These are phyloP conservation scores for Trichoderma oligosporum DNA, from an alignment of 2,329 filamentous ascomycete genomes.

Conservation along the genomic window DNA sequence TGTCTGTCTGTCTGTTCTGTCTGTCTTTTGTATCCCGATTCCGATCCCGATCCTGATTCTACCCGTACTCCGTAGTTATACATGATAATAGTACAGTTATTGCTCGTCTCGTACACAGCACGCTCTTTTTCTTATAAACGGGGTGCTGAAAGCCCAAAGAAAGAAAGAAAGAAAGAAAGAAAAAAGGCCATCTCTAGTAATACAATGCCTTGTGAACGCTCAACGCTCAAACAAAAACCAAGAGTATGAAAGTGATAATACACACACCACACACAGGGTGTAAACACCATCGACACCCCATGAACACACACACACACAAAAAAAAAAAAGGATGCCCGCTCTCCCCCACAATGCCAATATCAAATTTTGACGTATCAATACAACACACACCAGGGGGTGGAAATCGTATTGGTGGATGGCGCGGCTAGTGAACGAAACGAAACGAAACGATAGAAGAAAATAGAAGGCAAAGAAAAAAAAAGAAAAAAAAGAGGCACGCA, in stretches of 20 bases:
- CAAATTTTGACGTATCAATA: not conserved
- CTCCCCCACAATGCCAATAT: constrained; percentile 1
- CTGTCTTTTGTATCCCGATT: not conserved
- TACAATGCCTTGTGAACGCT: constrained; percentile 17
- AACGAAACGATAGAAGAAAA: not conserved
- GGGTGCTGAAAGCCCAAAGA: not conserved
- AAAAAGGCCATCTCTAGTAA: not conserved
- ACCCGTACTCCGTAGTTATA: not conserved
- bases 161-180: constrained; percentile 10
- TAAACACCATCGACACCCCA: not conserved
- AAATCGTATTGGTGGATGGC: not conserved
- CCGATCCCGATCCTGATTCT: not conserved
- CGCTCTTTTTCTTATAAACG: not conserved
- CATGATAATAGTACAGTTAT: not conserved
- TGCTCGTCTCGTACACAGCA: not conserved
- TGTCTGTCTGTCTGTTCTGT: not conserved
- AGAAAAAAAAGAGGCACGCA: not conserved
- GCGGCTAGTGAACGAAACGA: not conserved
- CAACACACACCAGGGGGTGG: constrained; percentile 6
- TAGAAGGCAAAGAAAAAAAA: not conserved
- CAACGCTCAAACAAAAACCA: constrained; percentile 11
- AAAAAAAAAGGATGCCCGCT: not conserved
- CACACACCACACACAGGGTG: not conserved
- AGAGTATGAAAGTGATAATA: not conserved
- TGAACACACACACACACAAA: too few relatives aligned